Conservation (phyloP, 805 yeast genomes). For the Metschnikowia gruessii region DNA sequence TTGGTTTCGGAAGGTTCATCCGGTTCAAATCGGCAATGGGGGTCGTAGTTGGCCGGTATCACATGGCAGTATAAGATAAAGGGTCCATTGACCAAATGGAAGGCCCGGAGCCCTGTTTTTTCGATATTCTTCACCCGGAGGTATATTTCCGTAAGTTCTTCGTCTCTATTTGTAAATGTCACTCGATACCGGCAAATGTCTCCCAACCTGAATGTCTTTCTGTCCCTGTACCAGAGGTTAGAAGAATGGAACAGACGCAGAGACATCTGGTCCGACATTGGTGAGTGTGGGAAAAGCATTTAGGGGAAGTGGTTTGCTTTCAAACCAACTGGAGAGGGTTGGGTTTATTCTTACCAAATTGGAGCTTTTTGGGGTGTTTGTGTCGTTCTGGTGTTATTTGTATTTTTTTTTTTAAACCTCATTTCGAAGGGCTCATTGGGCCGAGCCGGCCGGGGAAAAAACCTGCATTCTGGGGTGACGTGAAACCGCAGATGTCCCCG, state of each 20-base stretch:
- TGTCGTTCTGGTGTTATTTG: too few species aligned
- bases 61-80: constrained; percentile 45
- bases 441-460: too few species aligned
- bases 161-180: constrained; percentile 22
- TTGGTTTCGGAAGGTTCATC: constrained; percentile 19
- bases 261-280: neutral
- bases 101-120: constrained; percentile 35
- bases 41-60: constrained; percentile 36
- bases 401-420: neutral
- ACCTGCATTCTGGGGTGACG: too few species aligned
- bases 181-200: constrained; percentile 37
- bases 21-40: constrained; percentile 25
- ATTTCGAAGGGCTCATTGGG: neutral
- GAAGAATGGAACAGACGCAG: neutral
- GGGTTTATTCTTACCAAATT: too few species aligned
- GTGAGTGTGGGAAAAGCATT: too few species aligned
- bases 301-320: too few species aligned
- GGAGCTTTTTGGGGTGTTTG: too few species aligned
- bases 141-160: constrained; percentile 20
- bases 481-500: too few species aligned
- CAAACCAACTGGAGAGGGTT: too few species aligned
- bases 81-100: constrained; percentile 43
- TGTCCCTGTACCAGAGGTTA: constrained; percentile 36
- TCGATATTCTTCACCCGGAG: constrained; percentile 41
- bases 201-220: constrained; percentile 34